Percentiles rank a stretch among this genome's conserved stretches.
phyloP scores from a whole-genome alignment of 139 green algal genomes.

The Chlorella sorokiniana region DNA sequence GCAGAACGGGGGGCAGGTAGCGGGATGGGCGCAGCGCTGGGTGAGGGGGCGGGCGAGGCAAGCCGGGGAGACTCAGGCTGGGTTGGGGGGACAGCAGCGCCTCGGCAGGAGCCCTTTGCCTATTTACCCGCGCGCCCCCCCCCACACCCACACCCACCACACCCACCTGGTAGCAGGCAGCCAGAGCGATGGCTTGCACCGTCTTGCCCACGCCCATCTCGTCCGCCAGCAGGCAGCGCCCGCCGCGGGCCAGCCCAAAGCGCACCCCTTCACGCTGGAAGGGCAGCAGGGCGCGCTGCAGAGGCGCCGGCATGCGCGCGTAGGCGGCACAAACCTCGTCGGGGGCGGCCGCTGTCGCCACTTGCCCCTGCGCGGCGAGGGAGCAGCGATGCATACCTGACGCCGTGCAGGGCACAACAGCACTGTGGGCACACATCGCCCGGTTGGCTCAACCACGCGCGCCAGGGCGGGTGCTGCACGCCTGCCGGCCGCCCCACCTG shows the following conservation, averaged over 20 bases:
- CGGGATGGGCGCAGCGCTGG: neutral
- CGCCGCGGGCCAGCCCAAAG: constrained; percentile 75
- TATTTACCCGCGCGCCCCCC: too few relatives aligned
- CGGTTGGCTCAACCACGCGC: too few relatives aligned
- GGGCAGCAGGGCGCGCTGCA: constrained; percentile 59
- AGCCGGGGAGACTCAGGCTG: too few relatives aligned
- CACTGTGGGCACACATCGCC: neutral
- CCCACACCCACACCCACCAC: neutral
- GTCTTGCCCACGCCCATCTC: constrained; percentile 97
- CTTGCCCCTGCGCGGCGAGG: constrained; percentile 8
- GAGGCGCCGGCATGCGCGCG: constrained; percentile 52
- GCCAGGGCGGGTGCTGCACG: too few relatives aligned
- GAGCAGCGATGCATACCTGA: neutral
- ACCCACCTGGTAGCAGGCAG: constrained; percentile 78
- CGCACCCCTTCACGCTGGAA: constrained; percentile 76
- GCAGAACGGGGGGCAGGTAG: neutral
- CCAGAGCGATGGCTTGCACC: constrained; percentile 90
- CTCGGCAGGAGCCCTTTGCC: too few relatives aligned
- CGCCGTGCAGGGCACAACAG: neutral
- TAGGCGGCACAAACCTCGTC: constrained; percentile 56
- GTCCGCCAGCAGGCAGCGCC: constrained; percentile 88
- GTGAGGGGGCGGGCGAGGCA: too few relatives aligned
- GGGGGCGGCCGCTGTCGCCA: neutral
- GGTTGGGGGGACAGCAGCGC: too few relatives aligned
- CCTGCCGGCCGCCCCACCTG: constrained; percentile 34